Conservation (phyloP, 73 alveolate species). For the Stentor roeselii region DNA sequence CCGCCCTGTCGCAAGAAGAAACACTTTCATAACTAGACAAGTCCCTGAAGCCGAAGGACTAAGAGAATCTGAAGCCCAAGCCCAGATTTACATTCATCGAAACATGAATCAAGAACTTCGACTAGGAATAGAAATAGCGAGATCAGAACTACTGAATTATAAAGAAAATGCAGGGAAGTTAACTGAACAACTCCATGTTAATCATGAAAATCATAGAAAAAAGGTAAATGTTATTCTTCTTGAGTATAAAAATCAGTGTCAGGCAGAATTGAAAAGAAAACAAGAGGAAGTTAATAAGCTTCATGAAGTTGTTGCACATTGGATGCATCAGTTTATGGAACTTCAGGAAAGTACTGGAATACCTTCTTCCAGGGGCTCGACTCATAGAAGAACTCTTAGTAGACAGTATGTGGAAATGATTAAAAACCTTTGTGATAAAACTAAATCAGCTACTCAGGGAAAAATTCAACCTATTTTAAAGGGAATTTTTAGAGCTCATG, state of each 20-base stretch:
- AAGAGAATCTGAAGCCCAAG: neutral
- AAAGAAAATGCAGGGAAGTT: neutral
- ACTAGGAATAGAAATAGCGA: neutral
- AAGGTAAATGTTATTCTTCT: slow-evolving; percentile 31
- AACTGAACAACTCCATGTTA: neutral
- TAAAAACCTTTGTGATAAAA: neutral
- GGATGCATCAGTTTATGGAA: slow-evolving; percentile 39
- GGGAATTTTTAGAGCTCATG: neutral
- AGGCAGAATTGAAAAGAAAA: slow-evolving; percentile 32
- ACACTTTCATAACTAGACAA: neutral
- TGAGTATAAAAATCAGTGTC: slow-evolving; percentile 32
- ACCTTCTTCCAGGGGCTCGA: neutral
- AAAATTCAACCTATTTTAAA: neutral
- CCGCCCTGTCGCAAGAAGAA: neutral
- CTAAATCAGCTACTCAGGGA: neutral
- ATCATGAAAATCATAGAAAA: slow-evolving; percentile 13
- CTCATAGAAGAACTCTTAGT: neutral
- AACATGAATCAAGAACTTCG: neutral
- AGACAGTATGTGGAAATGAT: neutral
- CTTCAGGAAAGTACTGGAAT: slow-evolving; percentile 33
- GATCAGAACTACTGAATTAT: neutral
- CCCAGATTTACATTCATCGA: neutral
- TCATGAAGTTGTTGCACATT: slow-evolving; percentile 37
- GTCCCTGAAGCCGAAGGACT: neutral
- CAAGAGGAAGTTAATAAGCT: slow-evolving; percentile 38